phyloP scores from a whole-genome alignment of 169 alveolate species.

The Cryptosporidium tyzzeri region DNA sequence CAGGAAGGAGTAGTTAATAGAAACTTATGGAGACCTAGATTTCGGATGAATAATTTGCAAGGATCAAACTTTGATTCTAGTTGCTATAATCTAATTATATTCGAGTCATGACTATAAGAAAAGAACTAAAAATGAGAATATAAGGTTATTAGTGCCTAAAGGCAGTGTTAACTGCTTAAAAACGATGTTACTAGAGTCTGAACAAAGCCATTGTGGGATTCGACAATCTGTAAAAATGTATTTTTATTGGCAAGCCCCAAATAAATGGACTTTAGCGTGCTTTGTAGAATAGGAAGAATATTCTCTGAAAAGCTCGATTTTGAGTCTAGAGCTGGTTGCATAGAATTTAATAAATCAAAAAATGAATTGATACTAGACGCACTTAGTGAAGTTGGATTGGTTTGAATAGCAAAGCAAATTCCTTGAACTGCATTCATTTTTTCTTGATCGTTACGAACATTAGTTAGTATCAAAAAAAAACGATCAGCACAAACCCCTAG shows the following conservation, averaged over 20 bases:
- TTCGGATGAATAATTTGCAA: not conserved
- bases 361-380: not conserved
- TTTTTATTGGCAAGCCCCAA: conserved; percentile 18
- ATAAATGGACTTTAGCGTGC: conserved; percentile 36
- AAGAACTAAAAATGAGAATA: not conserved
- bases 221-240: conserved; percentile 5
- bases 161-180: conserved; percentile 8
- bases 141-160: not conserved
- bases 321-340: conserved; percentile 38
- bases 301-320: conserved; percentile 30
- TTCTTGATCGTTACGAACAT: conserved; percentile 77
- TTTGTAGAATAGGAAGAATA: conserved; percentile 15
- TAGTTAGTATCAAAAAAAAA: conserved; percentile 77
- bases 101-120: not conserved
- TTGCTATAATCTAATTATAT: not conserved
- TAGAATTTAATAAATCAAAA: conserved; percentile 30
- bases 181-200: conserved; percentile 36
- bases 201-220: conserved; percentile 27
- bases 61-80: not conserved
- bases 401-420: conserved; percentile 27
- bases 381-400: conserved; percentile 21
- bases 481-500: conserved; percentile 62
- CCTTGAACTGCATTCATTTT: conserved; percentile 79
- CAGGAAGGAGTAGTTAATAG: no score
- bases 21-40: no score